Conservation (phyloP, 2,329 filamentous ascomycete species). For the Aspergillus latus region DNA sequence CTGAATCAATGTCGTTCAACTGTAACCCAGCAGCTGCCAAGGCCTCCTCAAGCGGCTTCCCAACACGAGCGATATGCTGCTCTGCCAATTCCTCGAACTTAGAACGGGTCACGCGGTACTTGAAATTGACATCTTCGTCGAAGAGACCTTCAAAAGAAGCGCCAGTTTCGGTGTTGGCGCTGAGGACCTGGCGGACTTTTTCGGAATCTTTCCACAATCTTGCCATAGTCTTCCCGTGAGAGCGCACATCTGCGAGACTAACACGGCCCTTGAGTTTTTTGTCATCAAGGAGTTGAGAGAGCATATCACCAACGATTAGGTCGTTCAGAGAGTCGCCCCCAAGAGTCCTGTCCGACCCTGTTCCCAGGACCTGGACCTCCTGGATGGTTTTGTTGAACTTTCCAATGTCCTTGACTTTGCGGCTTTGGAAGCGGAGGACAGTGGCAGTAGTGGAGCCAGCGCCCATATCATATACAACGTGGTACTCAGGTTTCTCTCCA, state of each 20-base stretch:
- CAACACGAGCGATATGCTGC: slow-evolving; percentile 66
- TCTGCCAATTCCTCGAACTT: slow-evolving; percentile 79
- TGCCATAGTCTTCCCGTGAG: slow-evolving; percentile 79
- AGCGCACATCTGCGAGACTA: slow-evolving; percentile 51
- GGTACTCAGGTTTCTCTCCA: slow-evolving; percentile 82
- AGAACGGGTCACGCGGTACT: slow-evolving; percentile 77
- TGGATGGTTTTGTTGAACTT: slow-evolving; percentile 96
- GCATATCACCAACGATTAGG: slow-evolving; percentile 85
- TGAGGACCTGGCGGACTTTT: slow-evolving; percentile 81
- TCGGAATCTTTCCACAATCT: slow-evolving; percentile 94
- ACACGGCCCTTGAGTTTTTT: slow-evolving; percentile 50
- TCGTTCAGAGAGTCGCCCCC: slow-evolving; percentile 88
- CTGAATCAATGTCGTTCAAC: slow-evolving; percentile 74
- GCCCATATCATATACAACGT: slow-evolving; percentile 97
- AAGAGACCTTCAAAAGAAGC: slow-evolving; percentile 79
- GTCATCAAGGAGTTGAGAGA: slow-evolving; percentile 72
- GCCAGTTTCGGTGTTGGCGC: slow-evolving; percentile 81
- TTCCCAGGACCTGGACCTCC: slow-evolving; percentile 84
- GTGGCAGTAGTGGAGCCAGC: slow-evolving; percentile 91
- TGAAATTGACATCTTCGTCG: slow-evolving; percentile 90
- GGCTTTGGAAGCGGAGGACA: slow-evolving; percentile 83
- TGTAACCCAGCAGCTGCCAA: slow-evolving; percentile 71
- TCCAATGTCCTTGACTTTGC: slow-evolving; percentile 84
- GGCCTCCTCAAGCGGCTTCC: slow-evolving; percentile 68
- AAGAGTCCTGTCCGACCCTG: slow-evolving; percentile 84